phyloP scores from a whole-genome alignment of 169 alveolate species.

The Amoebophrya sp. region DNA sequence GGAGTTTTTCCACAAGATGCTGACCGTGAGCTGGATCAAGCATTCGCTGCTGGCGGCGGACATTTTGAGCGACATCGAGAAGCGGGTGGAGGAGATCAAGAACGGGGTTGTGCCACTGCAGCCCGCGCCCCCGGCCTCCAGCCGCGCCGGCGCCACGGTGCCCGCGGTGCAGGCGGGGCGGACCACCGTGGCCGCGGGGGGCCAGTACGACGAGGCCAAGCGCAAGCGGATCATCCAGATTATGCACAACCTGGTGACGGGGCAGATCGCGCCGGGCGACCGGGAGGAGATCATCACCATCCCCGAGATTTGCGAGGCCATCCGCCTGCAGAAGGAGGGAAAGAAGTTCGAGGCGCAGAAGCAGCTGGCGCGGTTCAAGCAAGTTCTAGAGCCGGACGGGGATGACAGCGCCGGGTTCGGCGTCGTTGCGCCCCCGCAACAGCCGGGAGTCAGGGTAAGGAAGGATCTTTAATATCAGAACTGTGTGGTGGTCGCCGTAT shows the following conservation, averaged over 20 bases:
- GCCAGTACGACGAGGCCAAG: neutral
- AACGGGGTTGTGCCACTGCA: no score
- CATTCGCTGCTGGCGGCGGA: neutral
- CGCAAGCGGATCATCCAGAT: slow-evolving; percentile 9
- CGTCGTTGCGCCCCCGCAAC: no score
- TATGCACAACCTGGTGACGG: slow-evolving; percentile 6
- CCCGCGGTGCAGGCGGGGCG: no score
- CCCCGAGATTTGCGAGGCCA: neutral
- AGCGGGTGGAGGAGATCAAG: neutral
- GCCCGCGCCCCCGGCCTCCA: no score
- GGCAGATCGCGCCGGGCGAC: neutral
- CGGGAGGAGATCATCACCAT: neutral
- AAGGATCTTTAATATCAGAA: no score
- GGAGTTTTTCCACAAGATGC: slow-evolving; percentile 18
- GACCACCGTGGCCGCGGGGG: no score
- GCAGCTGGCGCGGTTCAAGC: neutral
- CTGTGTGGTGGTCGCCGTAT: no score
- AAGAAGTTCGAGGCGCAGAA: neutral
- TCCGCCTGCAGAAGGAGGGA: neutral
- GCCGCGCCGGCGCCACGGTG: no score
- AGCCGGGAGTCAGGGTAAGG: no score
- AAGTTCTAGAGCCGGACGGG: neutral
- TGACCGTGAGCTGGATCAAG: neutral
- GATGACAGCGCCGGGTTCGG: no score
- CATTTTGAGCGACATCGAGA: neutral